Percentiles rank a stretch among this genome's conserved stretches.
These are phyloP conservation scores for Globisporangium cylindrosporum DNA, from an alignment of 352 stramenopile species.

Conservation along the genomic window DNA sequence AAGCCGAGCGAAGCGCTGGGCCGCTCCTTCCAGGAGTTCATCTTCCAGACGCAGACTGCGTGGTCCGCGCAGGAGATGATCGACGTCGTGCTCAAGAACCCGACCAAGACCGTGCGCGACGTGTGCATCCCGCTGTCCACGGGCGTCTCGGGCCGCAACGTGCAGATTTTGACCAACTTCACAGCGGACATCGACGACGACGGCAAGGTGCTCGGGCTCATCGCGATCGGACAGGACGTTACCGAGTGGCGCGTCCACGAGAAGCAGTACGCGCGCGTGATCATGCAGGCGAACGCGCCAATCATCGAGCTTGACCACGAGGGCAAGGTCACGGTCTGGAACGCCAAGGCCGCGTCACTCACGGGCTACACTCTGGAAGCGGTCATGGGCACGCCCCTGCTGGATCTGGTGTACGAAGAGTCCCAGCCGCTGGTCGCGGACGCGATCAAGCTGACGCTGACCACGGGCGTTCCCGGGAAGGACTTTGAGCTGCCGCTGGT, in stretches of 20 bases:
- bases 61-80: conserved; percentile 18
- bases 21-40: conserved; percentile 34
- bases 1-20: conserved; percentile 28
- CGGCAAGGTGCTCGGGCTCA: conserved; percentile 25
- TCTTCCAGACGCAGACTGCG: conserved; percentile 20
- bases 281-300: conserved; percentile 71
- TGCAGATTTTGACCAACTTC: conserved; percentile 62
- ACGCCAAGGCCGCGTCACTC: conserved; percentile 53
- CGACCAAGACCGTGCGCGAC: conserved; percentile 28
- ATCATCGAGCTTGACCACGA: conserved; percentile 77
- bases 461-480: conserved; percentile 38
- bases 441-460: conserved; percentile 39
- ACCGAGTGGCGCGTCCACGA: conserved; percentile 41
- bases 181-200: conserved; percentile 44
- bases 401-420: conserved; percentile 48
- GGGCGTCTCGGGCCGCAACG: conserved; percentile 28
- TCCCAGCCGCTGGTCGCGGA: conserved; percentile 41
- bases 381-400: conserved; percentile 40
- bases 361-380: conserved; percentile 57
- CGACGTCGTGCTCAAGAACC: conserved; percentile 16
- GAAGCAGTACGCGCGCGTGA: conserved; percentile 53
- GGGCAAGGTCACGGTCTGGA: conserved; percentile 67
- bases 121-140: conserved; percentile 51
- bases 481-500: conserved; percentile 58
- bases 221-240: conserved; percentile 53